These are phyloP conservation scores for Candolleomyces eurysporus DNA, from an alignment of 768 basidiomycete genomes.

Conservation along the genomic window DNA sequence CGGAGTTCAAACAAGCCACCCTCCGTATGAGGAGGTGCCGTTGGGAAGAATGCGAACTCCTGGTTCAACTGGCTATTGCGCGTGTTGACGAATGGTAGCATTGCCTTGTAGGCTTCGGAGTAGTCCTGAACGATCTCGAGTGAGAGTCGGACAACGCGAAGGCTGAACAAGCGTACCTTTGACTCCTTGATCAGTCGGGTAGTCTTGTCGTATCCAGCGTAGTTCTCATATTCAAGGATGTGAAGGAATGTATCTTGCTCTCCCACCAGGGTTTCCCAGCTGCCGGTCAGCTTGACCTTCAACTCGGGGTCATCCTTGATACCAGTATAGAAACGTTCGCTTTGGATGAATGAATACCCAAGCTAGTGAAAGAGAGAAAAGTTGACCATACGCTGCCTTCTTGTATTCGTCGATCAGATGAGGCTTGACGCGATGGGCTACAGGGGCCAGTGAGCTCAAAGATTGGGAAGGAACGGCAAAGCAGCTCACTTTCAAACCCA, in stretches of 20 bases:
- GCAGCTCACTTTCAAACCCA: constrained; percentile 73
- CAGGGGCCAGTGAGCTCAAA: constrained; percentile 12
- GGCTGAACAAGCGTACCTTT: constrained; percentile 44
- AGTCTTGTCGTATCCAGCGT: constrained; percentile 83
- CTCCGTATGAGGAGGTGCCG: constrained; percentile 78
- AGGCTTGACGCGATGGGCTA: constrained; percentile 87
- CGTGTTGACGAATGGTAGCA: constrained; percentile 74
- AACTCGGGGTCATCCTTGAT: constrained; percentile 71
- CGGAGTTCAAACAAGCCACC: constrained; percentile 95
- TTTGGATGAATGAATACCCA: constrained; percentile 25
- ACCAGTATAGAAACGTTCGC: constrained; percentile 81
- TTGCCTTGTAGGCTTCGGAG: constrained; percentile 59
- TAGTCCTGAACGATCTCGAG: constrained; percentile 42
- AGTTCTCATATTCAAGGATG: constrained; percentile 94
- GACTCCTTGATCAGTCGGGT: constrained; percentile 60
- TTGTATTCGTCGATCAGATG: constrained; percentile 82
- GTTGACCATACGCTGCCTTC: constrained; percentile 69
- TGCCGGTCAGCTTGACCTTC: constrained; percentile 87
- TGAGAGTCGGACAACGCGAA: neutral
- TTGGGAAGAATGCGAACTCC: constrained; percentile 95
- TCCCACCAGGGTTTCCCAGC: constrained; percentile 90
- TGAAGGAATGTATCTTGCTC: constrained; percentile 80
- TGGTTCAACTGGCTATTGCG: constrained; percentile 80
- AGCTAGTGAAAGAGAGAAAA: neutral
- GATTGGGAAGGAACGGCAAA: neutral